These are phyloP conservation scores for Tolypocladium pustulatum DNA, from an alignment of 2,329 filamentous ascomycete species.

Conservation along the genomic window DNA sequence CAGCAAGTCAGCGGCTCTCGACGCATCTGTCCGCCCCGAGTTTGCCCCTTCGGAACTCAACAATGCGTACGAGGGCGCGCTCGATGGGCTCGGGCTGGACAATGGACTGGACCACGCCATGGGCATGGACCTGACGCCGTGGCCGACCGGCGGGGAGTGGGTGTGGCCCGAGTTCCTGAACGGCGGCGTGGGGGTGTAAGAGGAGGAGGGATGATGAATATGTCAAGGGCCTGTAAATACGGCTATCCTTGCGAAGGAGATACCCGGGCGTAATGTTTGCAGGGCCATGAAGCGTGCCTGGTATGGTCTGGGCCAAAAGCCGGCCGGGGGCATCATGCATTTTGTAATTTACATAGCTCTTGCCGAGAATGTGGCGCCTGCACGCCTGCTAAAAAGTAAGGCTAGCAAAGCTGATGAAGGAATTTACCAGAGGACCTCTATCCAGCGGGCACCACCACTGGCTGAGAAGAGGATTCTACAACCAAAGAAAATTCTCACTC, in stretches of 20 bases:
- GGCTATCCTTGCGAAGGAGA: not conserved
- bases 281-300: not conserved
- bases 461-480: not conserved
- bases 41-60: conserved; percentile 33
- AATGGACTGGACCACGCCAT: conserved; percentile 31
- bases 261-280: not conserved
- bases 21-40: conserved; percentile 10
- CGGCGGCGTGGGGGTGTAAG: conserved; percentile 18
- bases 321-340: not conserved
- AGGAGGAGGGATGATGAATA: not conserved
- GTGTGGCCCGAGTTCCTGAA: conserved; percentile 21
- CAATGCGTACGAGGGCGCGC: conserved; percentile 37
- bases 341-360: not conserved
- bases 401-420: not conserved
- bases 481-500: not conserved
- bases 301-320: not conserved
- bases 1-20: conserved; percentile 6
- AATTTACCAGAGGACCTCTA: not conserved
- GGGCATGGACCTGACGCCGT: conserved; percentile 27
- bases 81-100: conserved; percentile 35
- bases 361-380: not conserved
- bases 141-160: conserved; percentile 21
- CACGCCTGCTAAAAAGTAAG: not conserved
- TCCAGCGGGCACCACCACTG: not conserved
- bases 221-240: not conserved